phyloP scores from a whole-genome alignment of 768 basidiomycete species.

The Russula sp. region DNA sequence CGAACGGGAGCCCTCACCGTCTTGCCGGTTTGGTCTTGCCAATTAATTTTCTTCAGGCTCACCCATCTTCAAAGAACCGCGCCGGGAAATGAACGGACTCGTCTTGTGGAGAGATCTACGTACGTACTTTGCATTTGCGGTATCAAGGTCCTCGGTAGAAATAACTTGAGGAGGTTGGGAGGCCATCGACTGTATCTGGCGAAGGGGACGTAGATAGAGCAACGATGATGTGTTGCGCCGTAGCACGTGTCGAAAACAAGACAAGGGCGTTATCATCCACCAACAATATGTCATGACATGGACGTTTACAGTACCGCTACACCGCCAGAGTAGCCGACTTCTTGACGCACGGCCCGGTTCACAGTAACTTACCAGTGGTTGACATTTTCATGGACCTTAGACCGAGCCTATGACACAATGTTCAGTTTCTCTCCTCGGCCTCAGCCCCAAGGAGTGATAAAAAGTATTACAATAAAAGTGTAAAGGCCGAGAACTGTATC shows the following conservation, averaged over 20 bases:
- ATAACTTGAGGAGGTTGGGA: conserved; percentile 13
- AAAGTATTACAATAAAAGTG: no score
- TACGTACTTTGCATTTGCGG: conserved; percentile 17
- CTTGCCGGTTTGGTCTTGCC: conserved; percentile 68
- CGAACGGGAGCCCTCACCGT: conserved; percentile 38
- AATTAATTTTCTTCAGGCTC: conserved; percentile 73
- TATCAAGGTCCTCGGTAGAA: conserved; percentile 15
- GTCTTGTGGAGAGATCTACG: not conserved
- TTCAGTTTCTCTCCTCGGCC: no score
- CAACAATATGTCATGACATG: not conserved
- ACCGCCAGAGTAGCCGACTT: no score
- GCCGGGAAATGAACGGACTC: not conserved
- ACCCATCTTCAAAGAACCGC: conserved; percentile 60
- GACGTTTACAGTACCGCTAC: not conserved
- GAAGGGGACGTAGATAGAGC: not conserved
- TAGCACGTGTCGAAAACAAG: not conserved
- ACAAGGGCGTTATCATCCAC: not conserved
- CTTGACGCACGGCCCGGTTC: no score
- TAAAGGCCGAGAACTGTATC: no score
- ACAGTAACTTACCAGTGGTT: no score
- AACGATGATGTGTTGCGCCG: not conserved
- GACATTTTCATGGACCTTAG: no score
- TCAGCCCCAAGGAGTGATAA: no score
- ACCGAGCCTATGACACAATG: no score
- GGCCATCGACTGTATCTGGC: conserved; percentile 6